Conservation (phyloP, 495 filamentous ascomycete species). For the Talaromyces borbonicus region DNA sequence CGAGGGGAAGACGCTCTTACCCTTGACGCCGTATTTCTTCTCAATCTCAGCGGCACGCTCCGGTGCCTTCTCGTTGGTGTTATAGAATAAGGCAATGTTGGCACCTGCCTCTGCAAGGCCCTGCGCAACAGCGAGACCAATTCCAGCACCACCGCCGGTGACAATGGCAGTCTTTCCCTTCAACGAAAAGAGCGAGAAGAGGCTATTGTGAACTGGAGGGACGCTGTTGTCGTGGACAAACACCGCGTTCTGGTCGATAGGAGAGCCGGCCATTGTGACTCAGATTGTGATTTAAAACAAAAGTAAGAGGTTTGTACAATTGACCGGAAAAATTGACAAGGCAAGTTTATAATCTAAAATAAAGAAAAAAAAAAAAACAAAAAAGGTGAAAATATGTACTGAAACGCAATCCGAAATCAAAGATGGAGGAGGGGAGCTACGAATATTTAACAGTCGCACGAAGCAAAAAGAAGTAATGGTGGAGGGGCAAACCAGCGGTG, state of each 20-base stretch:
- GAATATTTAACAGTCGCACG: not conserved
- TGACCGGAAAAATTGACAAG: no score
- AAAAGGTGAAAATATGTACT: not conserved
- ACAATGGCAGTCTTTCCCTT: conserved; percentile 79
- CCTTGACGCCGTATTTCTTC: conserved; percentile 67
- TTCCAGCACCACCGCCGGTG: conserved; percentile 72
- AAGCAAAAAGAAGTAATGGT: not conserved
- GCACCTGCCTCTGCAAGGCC: conserved; percentile 75
- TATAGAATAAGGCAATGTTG: conserved; percentile 83
- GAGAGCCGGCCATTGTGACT: conserved; percentile 24
- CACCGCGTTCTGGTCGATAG: conserved; percentile 32
- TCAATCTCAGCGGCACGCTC: conserved; percentile 65
- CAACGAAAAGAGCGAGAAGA: conserved; percentile 74
- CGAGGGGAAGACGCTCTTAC: conserved; percentile 26
- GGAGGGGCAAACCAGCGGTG: conserved; percentile 4
- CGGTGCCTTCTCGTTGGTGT: conserved; percentile 60
- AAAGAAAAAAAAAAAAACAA: not conserved
- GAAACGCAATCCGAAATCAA: not conserved
- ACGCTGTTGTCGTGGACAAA: conserved; percentile 53
- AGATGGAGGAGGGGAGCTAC: not conserved
- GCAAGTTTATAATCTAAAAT: no score
- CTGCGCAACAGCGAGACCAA: conserved; percentile 69
- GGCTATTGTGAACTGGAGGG: conserved; percentile 48
- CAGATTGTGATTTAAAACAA: no score
- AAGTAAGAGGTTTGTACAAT: no score